Evolutionary conservation across 2,329 filamentous ascomycete genomes (phyloP), one percentile per base, ranked within the genome.

Genomic region (Endocalyx cinctus): DNA sequence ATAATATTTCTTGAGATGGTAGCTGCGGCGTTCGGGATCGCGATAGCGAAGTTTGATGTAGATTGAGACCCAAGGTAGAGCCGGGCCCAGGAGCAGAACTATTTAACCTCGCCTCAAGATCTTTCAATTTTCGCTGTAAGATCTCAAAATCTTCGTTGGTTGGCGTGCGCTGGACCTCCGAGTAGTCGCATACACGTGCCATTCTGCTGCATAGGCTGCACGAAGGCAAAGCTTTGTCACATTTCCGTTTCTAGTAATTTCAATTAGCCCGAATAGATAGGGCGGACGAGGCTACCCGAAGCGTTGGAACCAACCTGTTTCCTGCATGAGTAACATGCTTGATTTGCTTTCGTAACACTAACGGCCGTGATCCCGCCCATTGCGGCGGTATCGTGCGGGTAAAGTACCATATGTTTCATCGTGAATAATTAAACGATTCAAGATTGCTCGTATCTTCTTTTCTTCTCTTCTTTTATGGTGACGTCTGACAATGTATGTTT

Each of bases 201-300:
- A 67, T 62, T 10, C 66, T 57, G 14, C 45, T 44, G 48, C 71
- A 75, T 4, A 73, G 57, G 3, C 58, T 52, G 47, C 71, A 75
- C 12, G 54, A 47, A 11, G 71, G 71, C 2, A 74, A 43, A 5
- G 43, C 46, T 51, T 74, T 74, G 58, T 70, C 64, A 47, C 71
- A 74, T 57, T 63, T 68, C 27, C 70, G 58, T 53, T 74, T 75
- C 48, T 73, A 64, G 40, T n/a, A n/a, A n/a, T n/a, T n/a, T n/a
- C n/a, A n/a, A n/a, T n/a, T n/a, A n/a, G n/a, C n/a, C n/a, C n/a
- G n/a, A n/a, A n/a, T n/a, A n/a, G n/a, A n/a, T n/a, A n/a, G n/a
- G n/a, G n/a, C n/a, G n/a, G n/a, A n/a, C n/a, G n/a, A n/a, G n/a
- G n/a, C n/a, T n/a, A n/a, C n/a, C n/a, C n/a, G n/a, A n/a, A n/a